These are phyloP conservation scores for Aphanocladium album DNA, from an alignment of 2,329 filamentous ascomycete species.

Conservation along the genomic window DNA sequence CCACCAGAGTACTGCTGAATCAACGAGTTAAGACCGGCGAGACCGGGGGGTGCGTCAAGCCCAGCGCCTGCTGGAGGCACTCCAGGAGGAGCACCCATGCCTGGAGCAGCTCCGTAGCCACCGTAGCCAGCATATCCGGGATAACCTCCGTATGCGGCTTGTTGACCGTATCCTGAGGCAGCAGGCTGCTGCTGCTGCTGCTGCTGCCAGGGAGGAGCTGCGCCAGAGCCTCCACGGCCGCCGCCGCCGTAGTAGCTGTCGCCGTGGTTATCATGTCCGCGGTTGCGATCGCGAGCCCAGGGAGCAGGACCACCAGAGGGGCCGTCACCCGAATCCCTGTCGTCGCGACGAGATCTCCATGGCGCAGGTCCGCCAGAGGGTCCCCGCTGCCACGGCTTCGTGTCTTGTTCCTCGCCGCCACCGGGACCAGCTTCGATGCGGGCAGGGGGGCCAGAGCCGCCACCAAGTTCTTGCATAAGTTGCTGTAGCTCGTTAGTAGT, in stretches of 20 bases:
- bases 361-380: slow-evolving; percentile 80
- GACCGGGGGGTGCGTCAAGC: slow-evolving; percentile 49
- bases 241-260: slow-evolving; percentile 22
- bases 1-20: slow-evolving; percentile 61
- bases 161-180: slow-evolving; percentile 34
- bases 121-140: slow-evolving; percentile 43
- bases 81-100: slow-evolving; percentile 36
- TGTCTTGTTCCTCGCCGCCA: slow-evolving; percentile 51
- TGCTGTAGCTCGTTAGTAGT: slow-evolving; percentile 54
- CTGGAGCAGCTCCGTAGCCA: slow-evolving; percentile 39
- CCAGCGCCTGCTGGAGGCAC: slow-evolving; percentile 39
- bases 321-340: slow-evolving; percentile 40
- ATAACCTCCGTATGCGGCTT: slow-evolving; percentile 55
- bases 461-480: slow-evolving; percentile 96
- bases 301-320: slow-evolving; percentile 44
- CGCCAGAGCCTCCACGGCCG: slow-evolving; percentile 22
- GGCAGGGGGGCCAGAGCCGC: slow-evolving; percentile 64
- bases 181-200: slow-evolving; percentile 19
- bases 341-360: slow-evolving; percentile 59
- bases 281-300: slow-evolving; percentile 58
- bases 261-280: slow-evolving; percentile 36
- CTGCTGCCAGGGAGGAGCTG: slow-evolving; percentile 42
- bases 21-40: slow-evolving; percentile 57
- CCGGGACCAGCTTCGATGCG: slow-evolving; percentile 83
- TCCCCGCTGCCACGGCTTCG: slow-evolving; percentile 84